phyloP scores from a whole-genome alignment of 345 rosid genomes.

The Ceriops tagal region DNA sequence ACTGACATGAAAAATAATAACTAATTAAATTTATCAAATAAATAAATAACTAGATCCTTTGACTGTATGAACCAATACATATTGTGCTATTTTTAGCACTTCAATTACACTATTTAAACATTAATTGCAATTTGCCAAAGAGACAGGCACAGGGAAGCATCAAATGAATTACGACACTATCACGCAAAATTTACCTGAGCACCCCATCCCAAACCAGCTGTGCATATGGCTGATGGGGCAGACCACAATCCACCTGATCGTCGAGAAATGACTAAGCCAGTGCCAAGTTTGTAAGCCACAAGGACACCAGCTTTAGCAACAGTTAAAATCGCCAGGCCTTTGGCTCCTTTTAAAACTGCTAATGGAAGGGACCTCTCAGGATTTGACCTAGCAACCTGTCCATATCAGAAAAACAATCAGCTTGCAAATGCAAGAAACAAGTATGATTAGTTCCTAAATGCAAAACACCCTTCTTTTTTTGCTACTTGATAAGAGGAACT shows the following conservation, averaged over 20 bases:
- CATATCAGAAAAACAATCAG: constrained; percentile 33
- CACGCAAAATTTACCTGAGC: constrained; percentile 64
- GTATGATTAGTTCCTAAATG: constrained; percentile 8
- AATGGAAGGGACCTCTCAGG: constrained; percentile 87
- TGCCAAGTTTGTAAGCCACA: constrained; percentile 76
- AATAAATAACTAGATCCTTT: not conserved
- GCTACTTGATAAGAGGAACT: no score
- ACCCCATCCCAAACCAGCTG: constrained; percentile 95
- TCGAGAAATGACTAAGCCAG: constrained; percentile 79
- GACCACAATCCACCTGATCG: constrained; percentile 93
- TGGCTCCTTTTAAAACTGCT: constrained; percentile 72
- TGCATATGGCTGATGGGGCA: constrained; percentile 86
- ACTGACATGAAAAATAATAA: not conserved
- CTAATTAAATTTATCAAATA: not conserved
- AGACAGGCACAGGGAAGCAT: not conserved
- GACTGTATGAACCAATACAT: not conserved
- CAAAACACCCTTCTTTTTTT: not conserved
- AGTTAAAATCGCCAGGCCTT: constrained; percentile 88
- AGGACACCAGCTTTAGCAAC: constrained; percentile 91
- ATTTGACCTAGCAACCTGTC: constrained; percentile 67
- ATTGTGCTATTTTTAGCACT: not conserved
- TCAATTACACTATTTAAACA: not conserved
- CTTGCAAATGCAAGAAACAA: constrained; percentile 32
- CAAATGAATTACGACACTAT: not conserved
- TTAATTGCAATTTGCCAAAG: not conserved